Base-by-base conservation (phyloP, 306 rosid genomes). In the Gastrolobium villosum region DNA sequence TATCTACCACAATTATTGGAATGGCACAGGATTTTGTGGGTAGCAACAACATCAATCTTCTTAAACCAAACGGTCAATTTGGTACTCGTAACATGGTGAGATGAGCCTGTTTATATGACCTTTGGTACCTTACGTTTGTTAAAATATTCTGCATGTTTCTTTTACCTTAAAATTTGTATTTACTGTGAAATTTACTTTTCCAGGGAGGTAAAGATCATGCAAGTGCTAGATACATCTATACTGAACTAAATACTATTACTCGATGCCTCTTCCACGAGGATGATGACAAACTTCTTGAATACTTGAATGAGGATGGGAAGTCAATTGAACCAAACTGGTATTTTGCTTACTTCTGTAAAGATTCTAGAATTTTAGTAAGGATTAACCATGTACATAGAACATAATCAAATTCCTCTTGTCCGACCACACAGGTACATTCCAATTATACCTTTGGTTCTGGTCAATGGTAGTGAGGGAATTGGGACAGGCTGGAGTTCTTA, bases 191-290 rank as follows among this genome's bases (percentile, higher is more conserved):
- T 32, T 7, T 41, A n/a, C 20, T 34, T 14, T 85, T 78, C 9
- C 75, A 95, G 99, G 99, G 96, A 52, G 98, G 99, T 46, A 92
- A 92, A 84, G 98, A 95, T 62, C 97, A 92, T 86, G 99, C 99
- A 26, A 92, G 97, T 75, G 79, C 92, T 50, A 90, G 99, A 78
- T 92, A 95, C 72, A 86, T 95, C 32, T 92, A 74, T 79, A 92
- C 95, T 28, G 74, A 78, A 59, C 90, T 95, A 30, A 87, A 84
- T 66, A 65, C 86, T 10, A 56, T 91, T 69, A 87, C 99, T 36
- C 82, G 97, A 76, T 82, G 87, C 78, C 88, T 95, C 70, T 92
- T 95, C 87, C 91, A 89, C 0, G 92, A 82, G 85, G 86, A 92
- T 70, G 99, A 95, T 53, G 99, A 92, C 81, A 87, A 78, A 32